Percentiles rank a stretch among this genome's conserved stretches.
These are phyloP conservation scores for Solanum lignicaule DNA, from an alignment of 257 asterid species.

Conservation along the genomic window DNA sequence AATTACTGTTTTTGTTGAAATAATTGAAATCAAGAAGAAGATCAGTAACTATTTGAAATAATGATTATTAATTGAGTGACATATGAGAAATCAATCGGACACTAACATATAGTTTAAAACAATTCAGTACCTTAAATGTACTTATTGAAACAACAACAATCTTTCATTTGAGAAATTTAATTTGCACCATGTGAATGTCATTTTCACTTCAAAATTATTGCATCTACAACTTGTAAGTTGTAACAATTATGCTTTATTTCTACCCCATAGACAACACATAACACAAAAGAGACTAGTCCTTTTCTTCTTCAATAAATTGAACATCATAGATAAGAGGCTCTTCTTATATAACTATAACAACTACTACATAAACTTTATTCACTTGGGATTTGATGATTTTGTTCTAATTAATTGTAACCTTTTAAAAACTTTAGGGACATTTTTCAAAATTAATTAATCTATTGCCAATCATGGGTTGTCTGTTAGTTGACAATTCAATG, in stretches of 20 bases:
- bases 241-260: background rate
- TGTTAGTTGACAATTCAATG: conserved; percentile 32
- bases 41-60: too few relatives aligned
- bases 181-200: conserved; percentile 37
- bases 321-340: background rate
- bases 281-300: background rate
- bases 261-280: background rate
- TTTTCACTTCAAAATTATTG: conserved; percentile 22
- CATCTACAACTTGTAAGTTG: conserved; percentile 4
- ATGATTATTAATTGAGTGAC: background rate
- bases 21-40: too few relatives aligned
- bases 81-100: background rate
- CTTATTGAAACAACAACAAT: background rate
- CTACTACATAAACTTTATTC: background rate
- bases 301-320: background rate
- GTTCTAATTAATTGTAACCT: background rate
- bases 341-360: background rate
- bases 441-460: background rate
- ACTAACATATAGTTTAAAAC: background rate
- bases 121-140: background rate
- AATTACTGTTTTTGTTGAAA: too few relatives aligned
- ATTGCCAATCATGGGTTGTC: conserved; percentile 47
- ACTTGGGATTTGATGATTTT: background rate
- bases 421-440: background rate
- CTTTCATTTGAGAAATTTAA: background rate